A percentile compares a stretch with the other conserved stretches of the same genome.
Conservation (phyloP, 2,329 filamentous ascomycete species). For the Penicillium sp. region DNA sequence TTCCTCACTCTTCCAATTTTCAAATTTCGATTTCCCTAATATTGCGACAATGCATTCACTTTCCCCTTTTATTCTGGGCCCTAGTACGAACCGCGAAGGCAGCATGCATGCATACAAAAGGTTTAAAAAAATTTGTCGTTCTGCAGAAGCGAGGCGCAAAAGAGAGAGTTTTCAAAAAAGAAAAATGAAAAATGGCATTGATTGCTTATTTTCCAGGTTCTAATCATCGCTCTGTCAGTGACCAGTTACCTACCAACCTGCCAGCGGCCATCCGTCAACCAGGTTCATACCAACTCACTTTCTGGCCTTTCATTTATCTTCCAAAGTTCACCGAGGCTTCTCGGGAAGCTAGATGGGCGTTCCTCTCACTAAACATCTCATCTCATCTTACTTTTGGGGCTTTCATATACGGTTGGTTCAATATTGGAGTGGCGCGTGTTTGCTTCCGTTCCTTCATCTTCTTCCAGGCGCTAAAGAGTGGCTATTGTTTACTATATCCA, state of each 20-base stretch:
- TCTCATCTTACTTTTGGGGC: not conserved
- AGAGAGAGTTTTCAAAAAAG: constrained; percentile 13
- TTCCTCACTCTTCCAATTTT: not conserved
- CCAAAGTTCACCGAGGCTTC: not conserved
- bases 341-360: not conserved
- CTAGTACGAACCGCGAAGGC: constrained; percentile 32
- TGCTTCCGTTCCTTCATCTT: no score
- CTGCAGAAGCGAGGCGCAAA: constrained; percentile 17
- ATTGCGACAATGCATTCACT: constrained; percentile 27
- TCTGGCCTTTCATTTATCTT: not conserved
- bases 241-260: not conserved
- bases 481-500: not conserved
- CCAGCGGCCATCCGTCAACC: not conserved
- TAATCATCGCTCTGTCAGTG: not conserved
- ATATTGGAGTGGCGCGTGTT: not conserved
- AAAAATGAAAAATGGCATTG: constrained; percentile 21
- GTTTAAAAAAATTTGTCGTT: constrained; percentile 19
- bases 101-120: constrained; percentile 28
- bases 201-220: constrained; percentile 11
- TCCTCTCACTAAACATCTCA: not conserved
- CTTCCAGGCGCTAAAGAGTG: not conserved
- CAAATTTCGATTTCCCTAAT: constrained; percentile 24
- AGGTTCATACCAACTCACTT: not conserved
- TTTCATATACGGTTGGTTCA: not conserved
- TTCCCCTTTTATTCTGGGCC: constrained; percentile 20